Evolutionary conservation across 2,329 filamentous ascomycete genomes (phyloP).

Genomic region (Ophiostoma ulmi): DNA sequence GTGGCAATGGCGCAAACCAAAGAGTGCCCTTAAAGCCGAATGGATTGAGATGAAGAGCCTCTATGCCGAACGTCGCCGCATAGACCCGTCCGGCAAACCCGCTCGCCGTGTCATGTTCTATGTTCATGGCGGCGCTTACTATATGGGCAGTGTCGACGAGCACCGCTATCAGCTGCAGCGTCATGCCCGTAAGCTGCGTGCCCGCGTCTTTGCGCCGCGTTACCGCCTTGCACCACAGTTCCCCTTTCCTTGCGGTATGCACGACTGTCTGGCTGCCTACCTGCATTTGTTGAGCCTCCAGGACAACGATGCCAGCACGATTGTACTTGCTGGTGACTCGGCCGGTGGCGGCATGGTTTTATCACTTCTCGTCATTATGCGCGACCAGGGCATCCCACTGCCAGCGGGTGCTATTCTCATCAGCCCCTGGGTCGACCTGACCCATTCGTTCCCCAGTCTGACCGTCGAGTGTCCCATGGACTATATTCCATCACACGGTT

Average conservation of each 20-base stretch:
- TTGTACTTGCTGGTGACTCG: slow-evolving; percentile 86
- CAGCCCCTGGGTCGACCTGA: slow-evolving; percentile 93
- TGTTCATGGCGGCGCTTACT: slow-evolving; percentile 90
- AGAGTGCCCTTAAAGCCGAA: slow-evolving; percentile 67
- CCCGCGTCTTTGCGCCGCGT: slow-evolving; percentile 76
- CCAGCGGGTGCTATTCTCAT: slow-evolving; percentile 87
- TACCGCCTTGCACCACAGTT: slow-evolving; percentile 91
- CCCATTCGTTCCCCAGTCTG: slow-evolving; percentile 93
- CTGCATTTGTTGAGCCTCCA: slow-evolving; percentile 72
- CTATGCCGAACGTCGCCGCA: slow-evolving; percentile 60
- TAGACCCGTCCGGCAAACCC: not conserved
- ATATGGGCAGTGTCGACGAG: slow-evolving; percentile 90
- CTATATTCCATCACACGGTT: slow-evolving; percentile 83
- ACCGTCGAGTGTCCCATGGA: slow-evolving; percentile 66
- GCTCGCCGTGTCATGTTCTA: slow-evolving; percentile 74
- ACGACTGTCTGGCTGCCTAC: slow-evolving; percentile 86
- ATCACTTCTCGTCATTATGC: slow-evolving; percentile 69
- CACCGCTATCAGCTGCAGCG: slow-evolving; percentile 98
- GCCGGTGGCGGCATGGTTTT: slow-evolving; percentile 89
- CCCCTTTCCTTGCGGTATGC: slow-evolving; percentile 87
- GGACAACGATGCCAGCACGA: slow-evolving; percentile 61
- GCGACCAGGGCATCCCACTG: slow-evolving; percentile 76
- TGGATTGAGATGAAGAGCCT: slow-evolving; percentile 96
- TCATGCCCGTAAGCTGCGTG: slow-evolving; percentile 89
- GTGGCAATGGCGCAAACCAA: slow-evolving; percentile 81